Base-by-base conservation (phyloP, 2,329 filamentous ascomycete genomes). In the Fusarium sterilihyphosum region DNA sequence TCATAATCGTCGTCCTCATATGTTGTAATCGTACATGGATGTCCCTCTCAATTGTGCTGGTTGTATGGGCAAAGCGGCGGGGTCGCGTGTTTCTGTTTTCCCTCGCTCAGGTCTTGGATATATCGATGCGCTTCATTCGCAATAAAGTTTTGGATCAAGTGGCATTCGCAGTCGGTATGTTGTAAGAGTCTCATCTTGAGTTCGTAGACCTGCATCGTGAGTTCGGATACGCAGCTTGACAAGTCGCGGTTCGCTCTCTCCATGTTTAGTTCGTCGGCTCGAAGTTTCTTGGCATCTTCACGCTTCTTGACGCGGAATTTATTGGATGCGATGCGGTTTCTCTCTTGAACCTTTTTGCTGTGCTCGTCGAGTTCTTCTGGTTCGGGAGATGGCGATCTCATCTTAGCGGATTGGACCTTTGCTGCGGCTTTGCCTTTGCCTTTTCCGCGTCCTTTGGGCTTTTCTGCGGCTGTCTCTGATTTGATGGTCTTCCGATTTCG, bases 271-370 rank as follows among this genome's bases (percentile, higher is more conserved):
- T 79, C 74, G 24, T 73, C 44, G 2, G 41, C 24, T 24, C 70
- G 61, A 17, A 79, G 74, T 17, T 41, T 71, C 7, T 37, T 61
- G 3, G 69, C 65, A 18, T 74, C 66, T 13, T 74, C 70, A 2
- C 69, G 67, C 44, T 78, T 79, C 53, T 71, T 77, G 33, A 68
- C 20, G 3, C 78, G 75, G 37, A 78, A 78, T 35, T 73, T 78
- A 60, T 75, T 79, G 54, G 78, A 77, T 8, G 78, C 77, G 14
- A 77, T 26, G 16, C 78, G 76, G 24, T 76, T 79, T n/a, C 76
- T 64, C 35, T 71, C 69, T 5, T 76, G 75, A 0, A 73, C 7
- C 2, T 24, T 46, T 26, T 26, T 66, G 12, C 8, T 62, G 14
- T 38, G 14, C 14, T 29, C 8, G 6, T 31, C 20, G 1, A n/a